Base-by-base conservation (phyloP, 768 basidiomycete genomes). In the Suillus variegatus region DNA sequence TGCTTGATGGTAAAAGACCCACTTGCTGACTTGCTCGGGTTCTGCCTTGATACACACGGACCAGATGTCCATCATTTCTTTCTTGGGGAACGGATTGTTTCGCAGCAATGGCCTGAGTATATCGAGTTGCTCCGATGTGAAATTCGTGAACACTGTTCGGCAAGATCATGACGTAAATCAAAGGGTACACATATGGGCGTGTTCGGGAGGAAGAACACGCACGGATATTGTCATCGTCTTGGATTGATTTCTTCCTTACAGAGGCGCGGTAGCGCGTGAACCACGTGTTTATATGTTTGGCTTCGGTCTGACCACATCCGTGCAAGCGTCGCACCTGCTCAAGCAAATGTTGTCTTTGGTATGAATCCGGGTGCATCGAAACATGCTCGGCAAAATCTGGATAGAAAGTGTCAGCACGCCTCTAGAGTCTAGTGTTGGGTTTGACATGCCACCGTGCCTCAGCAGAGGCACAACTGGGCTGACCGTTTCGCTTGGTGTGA, bases 1-100 rank as follows among this genome's bases (percentile, higher is more conserved):
- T 61, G 69, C 75, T 41, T 70, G 68, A 43, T 76, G 76, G 32
- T 77, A 77, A 36, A 61, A 66, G 1, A 76, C 67, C 76, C 75
- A 76, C 8, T 72, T 67, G 0, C 13, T 49, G 0, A 76, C 68
- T 13, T 76, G 73, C 22, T 25, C 49, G 1, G 10, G 60, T 2
- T 72, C 72, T 2, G 65, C 76, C 3, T 44, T 52, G 32, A 76
- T 41, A 0, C 75, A 69, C 1, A 22, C 40, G 6, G 75, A 73
- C 75, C 75, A 76, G 36, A 76, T 72, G 0, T 66, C 66, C 54
- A 76, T 52, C 60, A 77, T 68, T 28, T 56, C 65, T 1, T 73
- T 72, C 0, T 67, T 9, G 1, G 75, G 76, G 0, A 68, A 61
- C 0, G 56, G 2, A 10, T 64, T 58, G 46, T 69, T 71, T 18